Evolutionary conservation across 495 filamentous ascomycete genomes (phyloP), one percentile per base, ranked within the genome.

Genomic region (Xylaria longipes): DNA sequence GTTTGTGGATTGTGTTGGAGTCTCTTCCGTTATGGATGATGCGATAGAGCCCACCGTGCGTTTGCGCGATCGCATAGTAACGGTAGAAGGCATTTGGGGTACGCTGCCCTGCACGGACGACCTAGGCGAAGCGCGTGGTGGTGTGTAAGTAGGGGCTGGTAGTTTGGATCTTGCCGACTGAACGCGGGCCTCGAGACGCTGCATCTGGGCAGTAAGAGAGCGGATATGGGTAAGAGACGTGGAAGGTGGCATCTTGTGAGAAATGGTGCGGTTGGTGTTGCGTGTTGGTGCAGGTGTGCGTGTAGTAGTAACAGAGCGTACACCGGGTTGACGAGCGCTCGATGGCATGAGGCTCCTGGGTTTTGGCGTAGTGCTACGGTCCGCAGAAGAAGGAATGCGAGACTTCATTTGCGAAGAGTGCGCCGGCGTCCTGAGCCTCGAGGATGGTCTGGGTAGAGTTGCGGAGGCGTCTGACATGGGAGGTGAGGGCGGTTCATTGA

Each of bases 151-250:
- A 12, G 93, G 93, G 5, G 89, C 92, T 1, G 96, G 96, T 3
- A 99, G 88, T 79, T 97, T 97, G 41, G 94, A 97, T 72, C 94
- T 90, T 31, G 93, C 96, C n/a, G 92, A 93, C 61, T 98, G 94
- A 8, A 99, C 94, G 39, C 95, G 87, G 69, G 95, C 92, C 80
- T 98, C 97, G 50, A 99, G 89, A 72, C 91, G 90, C 80, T 97
- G 94, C 97, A 99, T 98, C 81, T 98, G 96, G 29, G 93, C 94
- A 69, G 95, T 96, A 66, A 99, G 88, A 3, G 91, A 91, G 33
- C 96, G 94, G 76, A 98, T 95, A 76, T 99, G 96, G 69, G 92
- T 92, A 39, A 99, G 87, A 5, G 97, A 98, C 45, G 90, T 92
- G 22, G 97, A 97, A 45, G 91, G 86, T 37, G 94, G 91, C 31